A percentile compares a stretch with the other conserved stretches of the same genome.
phyloP scores from a whole-genome alignment of 805 yeast genomes.

The Yamadazyma akitaensis region DNA sequence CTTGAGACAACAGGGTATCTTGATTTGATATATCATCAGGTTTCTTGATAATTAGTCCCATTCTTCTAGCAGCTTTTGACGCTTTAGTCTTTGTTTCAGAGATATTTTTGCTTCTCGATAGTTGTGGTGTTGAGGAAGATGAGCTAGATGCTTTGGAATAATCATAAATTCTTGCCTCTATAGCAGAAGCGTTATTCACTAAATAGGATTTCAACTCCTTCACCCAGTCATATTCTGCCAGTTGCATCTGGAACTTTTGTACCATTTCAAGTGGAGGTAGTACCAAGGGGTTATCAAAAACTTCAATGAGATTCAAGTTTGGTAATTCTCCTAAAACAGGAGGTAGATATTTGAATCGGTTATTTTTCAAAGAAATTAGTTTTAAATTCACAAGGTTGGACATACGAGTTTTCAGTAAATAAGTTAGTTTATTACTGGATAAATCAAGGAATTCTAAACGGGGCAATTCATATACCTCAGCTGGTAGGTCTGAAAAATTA shows the following conservation, averaged over 20 bases:
- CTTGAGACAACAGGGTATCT: conserved; percentile 1
- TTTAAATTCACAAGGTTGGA: conserved; percentile 43
- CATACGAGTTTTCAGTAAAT: conserved; percentile 44
- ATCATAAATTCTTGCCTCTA: conserved; percentile 30
- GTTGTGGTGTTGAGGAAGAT: conserved; percentile 13
- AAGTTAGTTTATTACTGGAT: conserved; percentile 51
- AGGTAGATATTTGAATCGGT: conserved; percentile 54
- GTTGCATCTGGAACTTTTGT: conserved; percentile 34
- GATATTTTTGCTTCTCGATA: conserved; percentile 28
- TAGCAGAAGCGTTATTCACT: conserved; percentile 28
- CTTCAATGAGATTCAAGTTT: conserved; percentile 54
- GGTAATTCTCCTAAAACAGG: conserved; percentile 49
- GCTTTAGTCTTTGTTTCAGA: conserved; percentile 44
- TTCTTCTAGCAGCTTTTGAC: conserved; percentile 67
- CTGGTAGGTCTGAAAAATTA: conserved; percentile 51
- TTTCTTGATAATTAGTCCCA: conserved; percentile 65
- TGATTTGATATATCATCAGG: conserved; percentile 20
- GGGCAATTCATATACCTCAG: conserved; percentile 26
- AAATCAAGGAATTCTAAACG: conserved; percentile 65
- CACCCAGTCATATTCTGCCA: conserved; percentile 45
- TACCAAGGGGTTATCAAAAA: conserved; percentile 59
- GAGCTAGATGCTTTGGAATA: not conserved
- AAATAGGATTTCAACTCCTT: conserved; percentile 37
- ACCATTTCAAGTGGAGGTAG: conserved; percentile 40
- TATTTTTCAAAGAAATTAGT: conserved; percentile 60